Conservation (phyloP, 495 filamentous ascomycete species). For the Neurospora terricola region DNA sequence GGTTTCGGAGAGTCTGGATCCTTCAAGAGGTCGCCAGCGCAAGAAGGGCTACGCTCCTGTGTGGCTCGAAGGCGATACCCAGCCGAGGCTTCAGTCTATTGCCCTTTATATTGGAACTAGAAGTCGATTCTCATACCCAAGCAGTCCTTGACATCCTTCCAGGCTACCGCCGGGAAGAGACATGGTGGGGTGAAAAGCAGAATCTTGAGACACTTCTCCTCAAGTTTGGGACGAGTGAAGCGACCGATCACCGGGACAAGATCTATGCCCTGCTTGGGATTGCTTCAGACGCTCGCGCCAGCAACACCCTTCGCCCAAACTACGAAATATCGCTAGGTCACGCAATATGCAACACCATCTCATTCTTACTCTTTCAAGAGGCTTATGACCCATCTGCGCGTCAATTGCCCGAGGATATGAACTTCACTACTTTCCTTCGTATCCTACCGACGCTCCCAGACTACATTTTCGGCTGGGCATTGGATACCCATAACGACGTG, state of each 20-base stretch:
- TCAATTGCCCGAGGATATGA: neutral
- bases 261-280: slow-evolving; percentile 29
- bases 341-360: neutral
- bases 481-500: neutral
- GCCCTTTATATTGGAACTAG: slow-evolving; percentile 12
- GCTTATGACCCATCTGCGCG: neutral
- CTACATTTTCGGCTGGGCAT: neutral
- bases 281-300: slow-evolving; percentile 7
- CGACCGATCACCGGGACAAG: slow-evolving; percentile 19
- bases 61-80: slow-evolving; percentile 17
- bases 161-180: slow-evolving; percentile 10
- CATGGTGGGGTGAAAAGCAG: slow-evolving; percentile 21
- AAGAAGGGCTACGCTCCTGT: neutral
- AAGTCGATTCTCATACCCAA: slow-evolving; percentile 8
- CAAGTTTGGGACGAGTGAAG: slow-evolving; percentile 22
- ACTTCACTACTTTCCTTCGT: neutral
- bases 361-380: neutral
- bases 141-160: slow-evolving; percentile 30
- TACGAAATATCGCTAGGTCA: accelerated
- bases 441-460: neutral
- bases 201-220: slow-evolving; percentile 20
- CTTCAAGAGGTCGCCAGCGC: slow-evolving; percentile 14
- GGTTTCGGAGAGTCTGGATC: slow-evolving; percentile 18
- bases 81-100: slow-evolving; percentile 18
- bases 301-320: neutral